Conservation (phyloP, 805 yeast species). For the Debaryomyces tyrocola region DNA sequence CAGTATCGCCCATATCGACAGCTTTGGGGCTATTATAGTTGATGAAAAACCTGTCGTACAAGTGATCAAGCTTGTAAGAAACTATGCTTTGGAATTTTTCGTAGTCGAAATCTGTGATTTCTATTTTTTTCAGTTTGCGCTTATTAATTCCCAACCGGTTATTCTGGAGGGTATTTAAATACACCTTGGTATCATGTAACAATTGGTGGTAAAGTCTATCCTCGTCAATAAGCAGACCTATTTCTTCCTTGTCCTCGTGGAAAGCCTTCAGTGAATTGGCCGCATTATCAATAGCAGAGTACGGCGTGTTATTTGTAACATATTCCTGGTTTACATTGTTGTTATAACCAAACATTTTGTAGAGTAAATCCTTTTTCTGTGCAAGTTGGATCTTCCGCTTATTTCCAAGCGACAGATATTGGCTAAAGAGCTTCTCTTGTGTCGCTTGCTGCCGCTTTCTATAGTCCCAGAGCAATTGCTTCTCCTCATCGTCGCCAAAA, state of each 20-base stretch:
- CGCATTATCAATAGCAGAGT: slow-evolving; percentile 37
- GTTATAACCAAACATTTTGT: slow-evolving; percentile 37
- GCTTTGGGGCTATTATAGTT: slow-evolving; percentile 3
- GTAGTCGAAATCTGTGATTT: slow-evolving; percentile 22
- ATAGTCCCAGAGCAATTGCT: slow-evolving; percentile 24
- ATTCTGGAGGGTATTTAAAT: slow-evolving; percentile 13
- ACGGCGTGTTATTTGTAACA: slow-evolving; percentile 40
- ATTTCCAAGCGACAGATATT: slow-evolving; percentile 30
- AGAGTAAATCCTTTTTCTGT: slow-evolving; percentile 41
- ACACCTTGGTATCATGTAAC: slow-evolving; percentile 24
- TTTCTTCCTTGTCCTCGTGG: slow-evolving; percentile 44
- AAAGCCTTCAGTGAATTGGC: slow-evolving; percentile 38
- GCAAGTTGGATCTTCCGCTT: slow-evolving; percentile 40
- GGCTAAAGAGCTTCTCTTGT: slow-evolving; percentile 35
- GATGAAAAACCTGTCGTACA: slow-evolving; percentile 14
- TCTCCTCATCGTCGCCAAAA: slow-evolving; percentile 20
- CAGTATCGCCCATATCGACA: slow-evolving; percentile 13
- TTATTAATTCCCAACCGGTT: background rate
- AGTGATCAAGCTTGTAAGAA: slow-evolving; percentile 16
- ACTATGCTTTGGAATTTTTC: slow-evolving; percentile 25
- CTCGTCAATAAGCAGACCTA: slow-evolving; percentile 29
- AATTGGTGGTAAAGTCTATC: slow-evolving; percentile 27
- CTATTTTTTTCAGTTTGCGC: slow-evolving; percentile 2
- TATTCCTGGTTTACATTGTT: slow-evolving; percentile 40
- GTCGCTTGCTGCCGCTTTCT: slow-evolving; percentile 30